phyloP scores from a whole-genome alignment of 495 filamentous ascomycete genomes.

The Lasiosphaeriaceae sp. region DNA sequence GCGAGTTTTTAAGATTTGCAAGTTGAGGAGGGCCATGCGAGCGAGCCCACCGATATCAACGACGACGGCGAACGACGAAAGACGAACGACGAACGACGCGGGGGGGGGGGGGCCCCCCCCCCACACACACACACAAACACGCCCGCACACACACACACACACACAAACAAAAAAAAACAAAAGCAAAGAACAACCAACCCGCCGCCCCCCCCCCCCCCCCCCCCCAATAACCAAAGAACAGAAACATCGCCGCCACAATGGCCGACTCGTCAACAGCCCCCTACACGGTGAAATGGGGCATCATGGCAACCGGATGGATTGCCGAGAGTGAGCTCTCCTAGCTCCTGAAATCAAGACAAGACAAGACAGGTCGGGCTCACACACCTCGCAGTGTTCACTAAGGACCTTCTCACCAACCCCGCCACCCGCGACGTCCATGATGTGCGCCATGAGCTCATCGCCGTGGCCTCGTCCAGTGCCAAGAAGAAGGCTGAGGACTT shows the following conservation, averaged over 20 bases:
- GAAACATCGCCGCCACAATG: constrained; percentile 26
- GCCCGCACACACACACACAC: no score
- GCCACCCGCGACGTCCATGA: constrained; percentile 65
- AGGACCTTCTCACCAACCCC: constrained; percentile 80
- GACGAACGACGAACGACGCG: no score
- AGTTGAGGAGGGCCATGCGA: no score
- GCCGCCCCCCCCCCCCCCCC: no score
- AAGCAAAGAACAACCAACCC: no score
- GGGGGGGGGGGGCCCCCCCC: no score
- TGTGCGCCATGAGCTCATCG: constrained; percentile 72
- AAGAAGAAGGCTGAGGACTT: constrained; percentile 65
- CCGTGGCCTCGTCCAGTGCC: constrained; percentile 78
- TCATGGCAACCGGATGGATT: constrained; percentile 79
- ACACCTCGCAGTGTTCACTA: constrained; percentile 52
- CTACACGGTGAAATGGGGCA: constrained; percentile 70
- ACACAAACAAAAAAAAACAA: no score
- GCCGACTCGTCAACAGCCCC: constrained; percentile 34
- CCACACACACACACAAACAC: no score
- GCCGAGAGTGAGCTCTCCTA: constrained; percentile 55
- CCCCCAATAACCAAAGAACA: no score
- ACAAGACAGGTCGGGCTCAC: background rate
- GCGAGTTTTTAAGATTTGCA: no score
- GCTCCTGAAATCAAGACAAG: background rate
- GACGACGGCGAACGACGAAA: no score
- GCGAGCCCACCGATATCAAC: no score